A percentile compares a stretch with the other conserved stretches of the same genome.
These are phyloP conservation scores for Hymenoscyphus linearis DNA, from an alignment of 2,329 filamentous ascomycete species.

Conservation along the genomic window DNA sequence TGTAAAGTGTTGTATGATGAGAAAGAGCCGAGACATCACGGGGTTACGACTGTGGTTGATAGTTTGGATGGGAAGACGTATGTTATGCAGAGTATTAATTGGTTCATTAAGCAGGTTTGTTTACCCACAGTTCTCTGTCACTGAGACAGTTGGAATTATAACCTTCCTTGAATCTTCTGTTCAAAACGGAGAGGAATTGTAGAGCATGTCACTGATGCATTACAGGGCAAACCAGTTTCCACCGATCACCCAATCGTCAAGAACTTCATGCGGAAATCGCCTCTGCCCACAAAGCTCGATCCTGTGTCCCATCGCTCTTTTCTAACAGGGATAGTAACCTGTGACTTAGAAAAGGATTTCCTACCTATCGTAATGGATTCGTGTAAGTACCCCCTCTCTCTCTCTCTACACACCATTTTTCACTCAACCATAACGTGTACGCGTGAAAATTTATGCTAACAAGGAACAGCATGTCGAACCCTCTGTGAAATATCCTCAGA, in stretches of 20 bases:
- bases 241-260: slow-evolving; percentile 15
- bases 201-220: not conserved
- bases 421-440: no score
- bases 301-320: slow-evolving; percentile 11
- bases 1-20: slow-evolving; percentile 13
- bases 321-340: slow-evolving; percentile 8
- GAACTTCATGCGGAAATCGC: slow-evolving; percentile 11
- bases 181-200: no score
- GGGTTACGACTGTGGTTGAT: slow-evolving; percentile 10
- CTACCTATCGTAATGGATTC: slow-evolving; percentile 12
- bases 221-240: slow-evolving; percentile 17
- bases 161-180: no score
- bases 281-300: slow-evolving; percentile 4
- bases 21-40: slow-evolving; percentile 10
- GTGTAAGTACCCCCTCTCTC: slow-evolving; percentile 2
- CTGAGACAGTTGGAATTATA: no score
- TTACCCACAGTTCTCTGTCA: no score
- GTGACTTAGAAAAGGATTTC: slow-evolving; percentile 8
- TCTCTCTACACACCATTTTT: not conserved
- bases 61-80: slow-evolving; percentile 16
- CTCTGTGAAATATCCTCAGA: slow-evolving; percentile 14
- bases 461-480: slow-evolving; percentile 3
- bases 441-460: no score
- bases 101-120: slow-evolving; percentile 18
- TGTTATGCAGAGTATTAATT: slow-evolving; percentile 12